Evolutionary conservation across 2,329 filamentous ascomycete genomes (phyloP), one percentile per base, ranked within the genome.

Genomic region (Elsinoe perseae): DNA sequence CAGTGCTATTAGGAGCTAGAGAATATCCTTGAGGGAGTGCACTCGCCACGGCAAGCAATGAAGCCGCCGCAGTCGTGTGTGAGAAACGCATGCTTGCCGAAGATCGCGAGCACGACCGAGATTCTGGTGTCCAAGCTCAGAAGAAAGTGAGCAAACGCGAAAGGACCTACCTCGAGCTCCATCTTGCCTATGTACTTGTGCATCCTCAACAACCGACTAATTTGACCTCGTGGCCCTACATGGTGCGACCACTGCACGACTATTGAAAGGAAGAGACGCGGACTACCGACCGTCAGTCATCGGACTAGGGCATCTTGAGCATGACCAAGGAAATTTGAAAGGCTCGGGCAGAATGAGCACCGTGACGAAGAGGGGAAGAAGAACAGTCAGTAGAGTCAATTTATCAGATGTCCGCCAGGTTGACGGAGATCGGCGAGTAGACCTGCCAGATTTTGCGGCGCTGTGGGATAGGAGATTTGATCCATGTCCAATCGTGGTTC

Each of bases 241-340:
- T 50, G 25, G 20, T 16, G 27, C 21, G 9, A 50, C 44, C 44
- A 50, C 44, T 50, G 44, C 44, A 32, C 16, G 14, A 50, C 44
- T 50, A 50, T 50, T 30, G 44, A 50, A 30, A 50, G 3, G 23
- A 18, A 28, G 23, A 50, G 14, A 30, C 44, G 44, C 44, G 25
- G 14, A 32, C 44, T 50, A 18, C n/a, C 28, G 23, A 30, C 44
- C 44, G 44, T 30, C 44, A 32, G 44, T 50, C 44, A 50, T 32
- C 44, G 44, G 44, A 8, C 32, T 27, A 50, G 27, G 27, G 27
- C 44, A 50, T 44, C 20, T 8, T 23, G 40, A 44, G 40, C 40
- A 44, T 44, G 44, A 50, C 25, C 25, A 32, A 32, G 3, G 2
- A 14, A 32, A 32, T 20, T 30, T 18, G 12, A 32, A 50, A n/a